These are phyloP conservation scores for Trichoderma sp. DNA, from an alignment of 2,329 filamentous ascomycete genomes.

Conservation along the genomic window DNA sequence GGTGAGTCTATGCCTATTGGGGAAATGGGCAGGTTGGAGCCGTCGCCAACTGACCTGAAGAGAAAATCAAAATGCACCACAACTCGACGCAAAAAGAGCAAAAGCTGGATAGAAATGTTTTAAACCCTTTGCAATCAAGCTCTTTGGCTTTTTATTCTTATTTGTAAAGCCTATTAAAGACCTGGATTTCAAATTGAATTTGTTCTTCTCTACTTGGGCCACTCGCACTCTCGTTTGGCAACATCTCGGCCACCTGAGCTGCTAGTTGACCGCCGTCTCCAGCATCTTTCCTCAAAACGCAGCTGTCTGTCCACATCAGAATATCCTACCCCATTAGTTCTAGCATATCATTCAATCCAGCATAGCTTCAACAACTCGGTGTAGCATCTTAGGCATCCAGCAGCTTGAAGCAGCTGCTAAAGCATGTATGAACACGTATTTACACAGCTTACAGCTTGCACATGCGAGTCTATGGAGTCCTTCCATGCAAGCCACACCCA, in stretches of 20 bases:
- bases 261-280: background rate
- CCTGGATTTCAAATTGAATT: background rate
- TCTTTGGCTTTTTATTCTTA: background rate
- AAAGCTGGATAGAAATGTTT: background rate
- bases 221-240: background rate
- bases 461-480: background rate
- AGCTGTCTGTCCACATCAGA: background rate
- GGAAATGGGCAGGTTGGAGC: background rate
- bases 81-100: background rate
- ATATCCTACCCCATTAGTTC: conserved; percentile 1
- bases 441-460: background rate
- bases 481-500: background rate
- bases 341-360: background rate
- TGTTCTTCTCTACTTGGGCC: background rate
- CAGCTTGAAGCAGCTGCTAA: background rate
- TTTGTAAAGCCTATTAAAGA: background rate
- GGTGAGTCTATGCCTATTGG: conserved; percentile 8
- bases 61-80: background rate
- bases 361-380: background rate
- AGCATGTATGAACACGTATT: background rate
- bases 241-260: background rate
- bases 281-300: background rate
- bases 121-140: background rate
- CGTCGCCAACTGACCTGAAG: background rate
- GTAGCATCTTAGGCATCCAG: background rate